A percentile compares a stretch with the other conserved stretches of the same genome.
phyloP scores from a whole-genome alignment of 225 moss, liverwort and hornwort species.

The Ulota crispa region DNA sequence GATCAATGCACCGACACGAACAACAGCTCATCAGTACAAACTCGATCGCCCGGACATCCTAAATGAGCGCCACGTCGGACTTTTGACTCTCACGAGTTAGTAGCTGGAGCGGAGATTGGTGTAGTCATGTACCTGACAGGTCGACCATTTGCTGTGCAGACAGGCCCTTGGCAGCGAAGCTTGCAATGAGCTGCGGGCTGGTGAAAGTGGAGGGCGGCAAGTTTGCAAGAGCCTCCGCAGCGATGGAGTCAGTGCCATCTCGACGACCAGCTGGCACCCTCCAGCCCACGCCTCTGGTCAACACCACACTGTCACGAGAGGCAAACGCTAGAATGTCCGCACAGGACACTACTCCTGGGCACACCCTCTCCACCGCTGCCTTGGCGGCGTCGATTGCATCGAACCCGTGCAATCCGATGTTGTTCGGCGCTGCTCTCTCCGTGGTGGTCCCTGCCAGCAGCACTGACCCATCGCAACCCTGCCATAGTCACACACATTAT shows the following conservation, averaged over 20 bases:
- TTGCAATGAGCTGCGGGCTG: slow-evolving; percentile 11
- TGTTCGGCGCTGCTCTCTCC: slow-evolving; percentile 8
- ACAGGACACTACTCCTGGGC: slow-evolving; percentile 44
- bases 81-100: no score
- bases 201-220: slow-evolving; percentile 27
- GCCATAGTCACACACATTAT: neutral
- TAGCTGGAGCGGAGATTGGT: no score
- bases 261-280: slow-evolving; percentile 34
- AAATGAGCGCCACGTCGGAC: no score
- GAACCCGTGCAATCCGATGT: slow-evolving; percentile 15
- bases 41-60: no score
- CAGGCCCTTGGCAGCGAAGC: slow-evolving; percentile 31
- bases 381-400: slow-evolving; percentile 40
- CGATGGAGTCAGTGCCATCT: slow-evolving; percentile 22
- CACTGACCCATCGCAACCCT: slow-evolving; percentile 49
- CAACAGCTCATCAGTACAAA: neutral
- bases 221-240: neutral
- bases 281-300: slow-evolving; percentile 35
- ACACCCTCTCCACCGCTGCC: slow-evolving; percentile 22
- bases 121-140: slow-evolving; percentile 22
- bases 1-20: neutral
- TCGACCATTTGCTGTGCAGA: slow-evolving; percentile 37
- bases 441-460: slow-evolving; percentile 17
- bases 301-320: slow-evolving; percentile 30
- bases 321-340: slow-evolving; percentile 47